phyloP scores from a whole-genome alignment of 2,329 filamentous ascomycete genomes.

The Trichoderma harzianum region DNA sequence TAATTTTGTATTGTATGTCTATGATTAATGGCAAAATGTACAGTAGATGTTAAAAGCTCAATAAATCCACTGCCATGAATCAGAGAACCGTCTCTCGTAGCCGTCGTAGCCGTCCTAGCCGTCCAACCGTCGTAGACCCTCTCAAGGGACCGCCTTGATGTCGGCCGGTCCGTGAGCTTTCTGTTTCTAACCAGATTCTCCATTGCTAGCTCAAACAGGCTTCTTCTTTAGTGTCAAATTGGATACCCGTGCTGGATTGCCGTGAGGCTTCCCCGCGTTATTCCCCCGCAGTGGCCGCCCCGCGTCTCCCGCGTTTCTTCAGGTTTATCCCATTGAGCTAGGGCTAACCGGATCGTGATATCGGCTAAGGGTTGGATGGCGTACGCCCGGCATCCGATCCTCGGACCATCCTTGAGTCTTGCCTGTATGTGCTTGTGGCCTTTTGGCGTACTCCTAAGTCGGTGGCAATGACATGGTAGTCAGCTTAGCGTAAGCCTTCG shows the following conservation, averaged over 20 bases:
- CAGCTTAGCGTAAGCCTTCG: background rate
- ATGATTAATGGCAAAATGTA: background rate
- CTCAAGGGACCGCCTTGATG: background rate
- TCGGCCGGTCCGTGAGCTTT: background rate
- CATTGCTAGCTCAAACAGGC: background rate
- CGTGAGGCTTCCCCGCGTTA: background rate
- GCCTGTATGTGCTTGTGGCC: background rate
- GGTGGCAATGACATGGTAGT: background rate
- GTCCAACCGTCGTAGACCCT: background rate
- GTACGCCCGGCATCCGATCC: background rate
- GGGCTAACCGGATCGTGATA: background rate
- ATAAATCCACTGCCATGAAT: background rate
- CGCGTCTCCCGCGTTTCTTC: background rate
- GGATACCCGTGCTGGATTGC: background rate
- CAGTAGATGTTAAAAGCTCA: rapidly evolving
- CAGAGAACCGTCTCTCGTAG: background rate
- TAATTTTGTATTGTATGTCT: background rate
- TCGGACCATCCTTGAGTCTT: background rate
- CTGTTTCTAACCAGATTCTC: background rate
- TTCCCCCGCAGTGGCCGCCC: background rate
- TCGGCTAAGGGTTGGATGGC: background rate
- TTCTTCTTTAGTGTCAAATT: background rate
- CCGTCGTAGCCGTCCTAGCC: background rate
- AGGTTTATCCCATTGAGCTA: background rate
- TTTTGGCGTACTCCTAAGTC: background rate